These are phyloP conservation scores for Sclerotiophoma versabilis DNA, from an alignment of 2,329 filamentous ascomycete species.

Conservation along the genomic window DNA sequence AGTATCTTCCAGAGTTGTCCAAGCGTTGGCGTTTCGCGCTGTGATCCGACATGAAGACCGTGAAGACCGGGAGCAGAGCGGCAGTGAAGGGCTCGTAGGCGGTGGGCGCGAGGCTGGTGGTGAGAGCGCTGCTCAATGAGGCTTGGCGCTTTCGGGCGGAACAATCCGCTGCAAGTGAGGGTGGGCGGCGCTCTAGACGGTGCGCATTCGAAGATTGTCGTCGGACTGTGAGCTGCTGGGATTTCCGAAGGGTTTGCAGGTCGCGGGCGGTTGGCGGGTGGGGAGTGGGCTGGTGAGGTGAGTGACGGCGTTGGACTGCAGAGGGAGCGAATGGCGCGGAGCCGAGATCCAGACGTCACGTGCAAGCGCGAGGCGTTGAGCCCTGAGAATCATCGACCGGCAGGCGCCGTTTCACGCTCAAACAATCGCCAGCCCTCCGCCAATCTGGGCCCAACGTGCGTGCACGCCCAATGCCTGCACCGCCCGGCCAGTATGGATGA, in stretches of 20 bases:
- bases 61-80: conserved; percentile 15
- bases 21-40: conserved; percentile 51
- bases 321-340: neutral
- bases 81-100: conserved; percentile 16
- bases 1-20: conserved; percentile 51
- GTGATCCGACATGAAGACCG: conserved; percentile 46
- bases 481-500: conserved; percentile 44
- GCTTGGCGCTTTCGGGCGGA: conserved; percentile 40
- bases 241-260: conserved; percentile 6
- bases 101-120: conserved; percentile 27
- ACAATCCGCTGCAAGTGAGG: conserved; percentile 38
- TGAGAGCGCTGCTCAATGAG: conserved; percentile 30
- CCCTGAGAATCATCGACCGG: neutral
- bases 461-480: conserved; percentile 27
- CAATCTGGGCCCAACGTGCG: conserved; percentile 8
- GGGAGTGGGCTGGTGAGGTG: conserved; percentile 16
- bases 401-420: conserved; percentile 17
- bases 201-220: conserved; percentile 40
- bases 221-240: conserved; percentile 13
- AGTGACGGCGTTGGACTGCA: conserved; percentile 16
- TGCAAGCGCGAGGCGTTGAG: conserved; percentile 1
- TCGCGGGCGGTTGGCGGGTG: conserved; percentile 5
- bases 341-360: neutral
- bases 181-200: conserved; percentile 32
- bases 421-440: conserved; percentile 11